Evolutionary conservation across 176 grass and related monocot species (phyloP).

Genomic region (Triticum monococcum): DNA sequence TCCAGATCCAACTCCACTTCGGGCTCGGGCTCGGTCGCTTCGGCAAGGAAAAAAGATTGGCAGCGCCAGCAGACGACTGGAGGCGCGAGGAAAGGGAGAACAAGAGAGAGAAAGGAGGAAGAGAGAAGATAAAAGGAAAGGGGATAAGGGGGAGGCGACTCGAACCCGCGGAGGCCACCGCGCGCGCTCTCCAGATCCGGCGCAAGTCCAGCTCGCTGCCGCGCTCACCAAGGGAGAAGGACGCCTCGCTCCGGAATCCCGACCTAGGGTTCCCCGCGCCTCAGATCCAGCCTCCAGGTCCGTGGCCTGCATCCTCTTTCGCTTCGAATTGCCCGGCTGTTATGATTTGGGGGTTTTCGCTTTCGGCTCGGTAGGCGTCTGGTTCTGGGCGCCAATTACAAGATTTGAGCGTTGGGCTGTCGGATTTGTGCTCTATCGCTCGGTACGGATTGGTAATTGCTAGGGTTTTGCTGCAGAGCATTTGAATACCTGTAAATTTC

Average conservation of each 20-base stretch:
- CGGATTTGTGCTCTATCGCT: neutral
- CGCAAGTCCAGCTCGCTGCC: slow-evolving; percentile 2
- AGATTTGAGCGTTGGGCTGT: neutral
- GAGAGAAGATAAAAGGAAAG: neutral
- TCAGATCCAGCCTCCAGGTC: slow-evolving; percentile 47
- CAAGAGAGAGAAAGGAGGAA: neutral
- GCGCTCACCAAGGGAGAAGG: neutral
- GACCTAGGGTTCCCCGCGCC: neutral
- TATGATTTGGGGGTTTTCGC: neutral
- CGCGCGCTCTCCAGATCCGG: slow-evolving; percentile 19
- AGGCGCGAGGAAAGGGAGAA: slow-evolving; percentile 10
- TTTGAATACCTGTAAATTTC: neutral
- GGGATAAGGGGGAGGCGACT: slow-evolving; percentile 24
- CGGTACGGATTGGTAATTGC: neutral
- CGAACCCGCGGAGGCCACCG: slow-evolving; percentile 22
- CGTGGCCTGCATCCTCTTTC: neutral
- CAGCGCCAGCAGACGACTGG: slow-evolving; percentile 30
- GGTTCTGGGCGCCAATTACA: slow-evolving; percentile 7
- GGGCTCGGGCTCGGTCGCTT: slow-evolving; percentile 12
- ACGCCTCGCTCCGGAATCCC: neutral
- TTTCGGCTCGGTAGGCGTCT: neutral
- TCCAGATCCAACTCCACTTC: neutral
- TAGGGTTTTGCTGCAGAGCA: slow-evolving; percentile 28
- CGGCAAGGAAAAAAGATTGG: slow-evolving; percentile 30
- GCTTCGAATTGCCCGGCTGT: neutral